A percentile compares a stretch with the other conserved stretches of the same genome.
Conservation (phyloP, 1,139 yeast species). For the Blastobotrys malaysiensis region DNA sequence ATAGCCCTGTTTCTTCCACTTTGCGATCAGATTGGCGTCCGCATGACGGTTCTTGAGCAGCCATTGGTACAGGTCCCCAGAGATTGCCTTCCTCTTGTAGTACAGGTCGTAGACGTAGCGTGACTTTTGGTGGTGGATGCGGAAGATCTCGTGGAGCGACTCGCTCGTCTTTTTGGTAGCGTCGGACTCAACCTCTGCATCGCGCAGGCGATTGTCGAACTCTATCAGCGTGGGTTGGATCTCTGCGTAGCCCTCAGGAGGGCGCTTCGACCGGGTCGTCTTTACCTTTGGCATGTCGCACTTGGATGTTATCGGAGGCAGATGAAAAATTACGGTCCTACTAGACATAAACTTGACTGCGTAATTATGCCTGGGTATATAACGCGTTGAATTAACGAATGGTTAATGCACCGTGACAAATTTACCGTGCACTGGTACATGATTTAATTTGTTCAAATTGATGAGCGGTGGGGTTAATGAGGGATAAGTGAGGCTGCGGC, state of each 20-base stretch:
- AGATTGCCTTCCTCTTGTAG: conserved; percentile 63
- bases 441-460: too few species aligned
- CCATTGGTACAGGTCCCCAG: conserved; percentile 71
- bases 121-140: conserved; percentile 67
- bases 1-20: conserved; percentile 89
- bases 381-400: too few species aligned
- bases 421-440: too few species aligned
- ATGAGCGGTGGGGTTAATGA: too few species aligned
- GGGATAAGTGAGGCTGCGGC: too few species aligned
- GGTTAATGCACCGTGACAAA: too few species aligned
- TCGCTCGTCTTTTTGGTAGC: conserved; percentile 37
- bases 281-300: conserved; percentile 40
- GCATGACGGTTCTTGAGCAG: conserved; percentile 60
- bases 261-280: conserved; percentile 42
- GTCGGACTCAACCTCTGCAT: conserved; percentile 26
- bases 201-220: conserved; percentile 55
- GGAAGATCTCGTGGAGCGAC: conserved; percentile 67
- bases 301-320: not conserved
- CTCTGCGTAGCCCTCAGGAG: conserved; percentile 74
- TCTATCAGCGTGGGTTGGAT: conserved; percentile 67
- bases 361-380: too few species aligned
- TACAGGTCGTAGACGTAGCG: conserved; percentile 70
- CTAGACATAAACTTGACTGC: too few species aligned
- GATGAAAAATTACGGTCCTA: not conserved
- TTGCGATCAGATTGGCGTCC: conserved; percentile 70